Evolutionary conservation across 1,284 basidiomycete species (phyloP), one percentile per base, ranked within the genome.

Genomic region (Neonothopanus nambi): DNA sequence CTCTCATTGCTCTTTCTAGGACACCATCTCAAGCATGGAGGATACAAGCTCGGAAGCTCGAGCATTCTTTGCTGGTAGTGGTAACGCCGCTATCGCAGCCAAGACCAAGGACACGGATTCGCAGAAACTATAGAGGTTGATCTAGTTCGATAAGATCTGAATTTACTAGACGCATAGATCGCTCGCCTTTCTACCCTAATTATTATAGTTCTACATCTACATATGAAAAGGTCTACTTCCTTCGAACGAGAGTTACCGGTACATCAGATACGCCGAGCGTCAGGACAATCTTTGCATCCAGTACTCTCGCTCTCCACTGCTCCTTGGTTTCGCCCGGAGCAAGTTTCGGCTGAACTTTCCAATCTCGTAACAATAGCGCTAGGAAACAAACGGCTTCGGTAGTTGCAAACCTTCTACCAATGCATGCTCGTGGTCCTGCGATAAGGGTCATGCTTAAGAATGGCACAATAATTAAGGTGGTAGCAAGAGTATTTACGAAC

Each of bases 41-140:
- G 62, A 43, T 63, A 65, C 42, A 60, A 61, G 4, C 23, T 57
- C 64, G 1, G 61, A 66, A 41, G 65, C 66, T 18, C 61, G 63
- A 11, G 68, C 65, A 12, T 70, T 69, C 48, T 70, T 70, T 21
- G 65, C 66, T 30, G 67, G 69, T 8, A 60, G 59, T 26, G 46
- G 54, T n/a, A 43, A 56, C 41, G 50, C 33, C 20, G 49, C 48
- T 15, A 20, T 42, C 12, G 48, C 33, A 12, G 33, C 33, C 7
- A 40, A 43, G 20, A 26, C 39, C 24, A 30, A 51, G 15, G 30
- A 21, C 21, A 7, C 20, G 18, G 41, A 43, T n/a, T 43, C 11
- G 18, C 40, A 51, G 33, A 51, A 44, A 11, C 15, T 51, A 24
- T 51, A 51, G 49, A 37, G 7, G 20, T 21, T 15, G 18, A 23